Evolutionary conservation across 1,284 basidiomycete genomes (phyloP), one percentile per base, ranked within the genome.

Genomic region (Ceratobasidium sp.): DNA sequence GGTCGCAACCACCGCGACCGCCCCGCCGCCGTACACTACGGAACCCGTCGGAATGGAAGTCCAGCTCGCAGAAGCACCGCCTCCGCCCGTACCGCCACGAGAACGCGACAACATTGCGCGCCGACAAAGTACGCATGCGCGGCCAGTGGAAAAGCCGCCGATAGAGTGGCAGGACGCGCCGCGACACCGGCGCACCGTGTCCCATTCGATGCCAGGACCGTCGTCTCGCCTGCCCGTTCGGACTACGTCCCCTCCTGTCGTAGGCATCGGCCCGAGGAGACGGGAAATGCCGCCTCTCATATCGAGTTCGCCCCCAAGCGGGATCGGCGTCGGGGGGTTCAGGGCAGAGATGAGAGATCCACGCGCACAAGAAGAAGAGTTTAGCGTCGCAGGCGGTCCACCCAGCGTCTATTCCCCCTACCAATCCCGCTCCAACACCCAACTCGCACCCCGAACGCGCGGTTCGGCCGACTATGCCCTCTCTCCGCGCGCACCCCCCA

Each of bases 11-110:
- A 46, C 34, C 16, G 53, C 51, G 31, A 69, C 51, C 37, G 65
- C 34, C 16, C 65, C 65, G 8, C 65, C 65, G n/a, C 65, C 65
- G 9, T 69, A 69, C 27, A 69, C 65, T 22, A 1, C 34, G 22
- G 51, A 69, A 43, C 65, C 65, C 14, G n/a, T 9, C 43, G 48
- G 65, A 7, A 7, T 51, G 27, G 65, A 69, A 7, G 49, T 69
- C 24, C 65, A 69, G 43, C 51, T 69, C n/a, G 65, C 49, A 19
- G 65, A 69, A 19, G 65, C 65, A 34, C 65, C 65, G 22, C 65
- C 65, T 19, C 65, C 65, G 22, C 51, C 31, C 8, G 53, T 69
- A 9, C 65, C 53, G 53, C 65, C 65, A 56, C 65, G 65, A 37
- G 53, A 56, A 7, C 34, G 58, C 16, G 39, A 41, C 58, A 61